phyloP scores from a whole-genome alignment of 495 filamentous ascomycete species.

The Xylaria castorea region DNA sequence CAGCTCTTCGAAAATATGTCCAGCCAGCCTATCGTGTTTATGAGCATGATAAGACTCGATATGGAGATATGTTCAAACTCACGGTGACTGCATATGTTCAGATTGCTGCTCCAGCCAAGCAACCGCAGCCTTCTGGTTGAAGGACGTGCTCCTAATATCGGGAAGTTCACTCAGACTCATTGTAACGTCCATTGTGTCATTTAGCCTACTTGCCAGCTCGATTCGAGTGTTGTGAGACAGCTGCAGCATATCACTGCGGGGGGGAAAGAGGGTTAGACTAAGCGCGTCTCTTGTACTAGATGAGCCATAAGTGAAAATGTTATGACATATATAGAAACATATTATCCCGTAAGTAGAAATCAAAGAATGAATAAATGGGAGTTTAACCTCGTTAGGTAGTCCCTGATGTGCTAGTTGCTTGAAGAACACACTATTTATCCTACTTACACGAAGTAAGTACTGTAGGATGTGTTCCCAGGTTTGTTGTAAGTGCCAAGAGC shows the following conservation, averaged over 20 bases:
- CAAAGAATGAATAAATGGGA: not conserved
- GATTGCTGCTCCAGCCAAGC: slow-evolving; percentile 48
- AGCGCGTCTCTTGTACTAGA: not conserved
- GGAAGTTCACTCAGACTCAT: slow-evolving; percentile 34
- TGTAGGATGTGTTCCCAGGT: not conserved
- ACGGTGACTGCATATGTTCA: slow-evolving; percentile 37
- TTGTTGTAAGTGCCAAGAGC: slow-evolving; percentile 21
- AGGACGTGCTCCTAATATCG: slow-evolving; percentile 33
- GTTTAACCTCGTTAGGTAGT: not conserved
- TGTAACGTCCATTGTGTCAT: not conserved
- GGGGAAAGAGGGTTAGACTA: not conserved
- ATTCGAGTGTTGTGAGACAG: not conserved
- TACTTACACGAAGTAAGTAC: not conserved
- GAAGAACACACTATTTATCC: not conserved
- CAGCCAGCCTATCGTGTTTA: slow-evolving; percentile 19
- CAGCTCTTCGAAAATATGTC: slow-evolving; percentile 45
- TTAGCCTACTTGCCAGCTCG: not conserved
- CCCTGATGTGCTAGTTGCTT: not conserved
- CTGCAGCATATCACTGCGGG: not conserved
- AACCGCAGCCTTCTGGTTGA: slow-evolving; percentile 41
- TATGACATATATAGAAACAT: not conserved
- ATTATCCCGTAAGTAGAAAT: not conserved
- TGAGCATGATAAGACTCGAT: slow-evolving; percentile 23
- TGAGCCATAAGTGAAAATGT: slow-evolving; percentile 18
- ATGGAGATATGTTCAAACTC: slow-evolving; percentile 6